phyloP scores from a whole-genome alignment of 768 basidiomycete species.

The Mycena chlorophos region DNA sequence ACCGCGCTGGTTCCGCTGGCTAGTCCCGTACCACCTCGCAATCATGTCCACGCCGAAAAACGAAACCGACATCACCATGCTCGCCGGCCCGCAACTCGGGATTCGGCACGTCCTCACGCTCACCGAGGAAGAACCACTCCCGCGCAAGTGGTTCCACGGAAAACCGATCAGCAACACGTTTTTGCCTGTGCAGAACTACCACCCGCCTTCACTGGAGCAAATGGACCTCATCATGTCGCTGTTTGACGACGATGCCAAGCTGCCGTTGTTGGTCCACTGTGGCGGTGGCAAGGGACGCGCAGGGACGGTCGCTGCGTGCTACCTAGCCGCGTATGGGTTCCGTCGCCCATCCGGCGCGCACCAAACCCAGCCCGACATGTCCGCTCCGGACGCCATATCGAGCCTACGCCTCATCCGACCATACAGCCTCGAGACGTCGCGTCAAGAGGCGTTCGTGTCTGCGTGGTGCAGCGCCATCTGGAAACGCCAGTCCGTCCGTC shows the following conservation, averaged over 20 bases:
- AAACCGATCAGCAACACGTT: constrained; percentile 52
- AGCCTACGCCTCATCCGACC: constrained; percentile 52
- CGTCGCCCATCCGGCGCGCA: constrained; percentile 34
- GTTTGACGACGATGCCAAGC: constrained; percentile 43
- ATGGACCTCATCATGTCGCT: constrained; percentile 56
- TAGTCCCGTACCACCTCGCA: constrained; percentile 57
- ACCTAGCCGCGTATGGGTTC: constrained; percentile 59
- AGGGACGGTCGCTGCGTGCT: constrained; percentile 62
- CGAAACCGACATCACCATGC: constrained; percentile 48
- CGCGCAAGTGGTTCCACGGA: constrained; percentile 45
- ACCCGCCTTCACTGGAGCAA: constrained; percentile 58
- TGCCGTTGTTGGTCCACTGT: constrained; percentile 58
- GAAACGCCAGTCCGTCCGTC: constrained; percentile 55
- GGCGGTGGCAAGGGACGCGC: constrained; percentile 65
- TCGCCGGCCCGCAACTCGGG: constrained; percentile 48
- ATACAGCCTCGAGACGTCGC: constrained; percentile 55
- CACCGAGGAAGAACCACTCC: constrained; percentile 56
- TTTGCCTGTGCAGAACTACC: constrained; percentile 54
- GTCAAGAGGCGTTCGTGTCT: constrained; percentile 59
- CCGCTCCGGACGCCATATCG: constrained; percentile 49
- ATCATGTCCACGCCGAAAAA: constrained; percentile 60
- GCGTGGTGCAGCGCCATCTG: constrained; percentile 59
- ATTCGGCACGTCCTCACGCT: constrained; percentile 60
- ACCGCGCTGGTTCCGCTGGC: constrained; percentile 64
- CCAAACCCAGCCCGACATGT: constrained; percentile 47